Evolutionary conservation across 1,284 basidiomycete species (phyloP), one percentile per base, ranked within the genome.

Genomic region (Earliella scabrosa): DNA sequence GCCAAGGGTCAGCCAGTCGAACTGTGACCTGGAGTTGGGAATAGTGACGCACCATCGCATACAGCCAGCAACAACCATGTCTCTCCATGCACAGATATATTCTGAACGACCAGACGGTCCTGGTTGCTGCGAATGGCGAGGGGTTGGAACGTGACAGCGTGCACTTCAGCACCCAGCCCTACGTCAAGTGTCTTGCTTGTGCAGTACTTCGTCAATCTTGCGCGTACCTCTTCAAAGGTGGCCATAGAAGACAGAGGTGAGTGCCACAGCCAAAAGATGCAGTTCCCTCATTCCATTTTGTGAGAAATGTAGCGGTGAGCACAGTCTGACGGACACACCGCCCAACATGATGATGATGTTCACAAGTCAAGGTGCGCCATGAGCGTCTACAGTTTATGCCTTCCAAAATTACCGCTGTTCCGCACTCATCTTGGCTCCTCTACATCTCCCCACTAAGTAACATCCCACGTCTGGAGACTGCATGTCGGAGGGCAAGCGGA

Each of bases 401-500:
- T 20, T n/a, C n/a, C n/a, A n/a, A n/a, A n/a, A n/a, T n/a, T n/a
- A n/a, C n/a, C n/a, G n/a, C n/a, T n/a, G n/a, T n/a, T n/a, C n/a
- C n/a, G n/a, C n/a, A n/a, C n/a, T n/a, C n/a, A n/a, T 27, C 26
- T 48, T 46, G 21, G 35, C 36, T 21, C 39, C 24, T 32, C 29
- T 47, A 16, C 39, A 14, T 20, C 36, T 13, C 14, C 36, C 29
- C 39, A 35, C 18, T 13, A 31, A 31, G 6, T 31, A 31, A 31
- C 13, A 31, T 31, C 29, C 13, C 13, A 31, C 13, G 6, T 13
- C 16, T 10, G 23, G 18, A n/a, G n/a, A n/a, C n/a, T n/a, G n/a
- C n/a, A 68, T 68, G 66, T 45, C 65, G 6, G 66, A 68, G 31
- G 56, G 56, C 8, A 70, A 71, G 39, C 51, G 70, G 27, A 70